A percentile compares a stretch with the other conserved stretches of the same genome.
These are phyloP conservation scores for Skeletonema tropicum DNA, from an alignment of 108 stramenopile species.

Conservation along the genomic window DNA sequence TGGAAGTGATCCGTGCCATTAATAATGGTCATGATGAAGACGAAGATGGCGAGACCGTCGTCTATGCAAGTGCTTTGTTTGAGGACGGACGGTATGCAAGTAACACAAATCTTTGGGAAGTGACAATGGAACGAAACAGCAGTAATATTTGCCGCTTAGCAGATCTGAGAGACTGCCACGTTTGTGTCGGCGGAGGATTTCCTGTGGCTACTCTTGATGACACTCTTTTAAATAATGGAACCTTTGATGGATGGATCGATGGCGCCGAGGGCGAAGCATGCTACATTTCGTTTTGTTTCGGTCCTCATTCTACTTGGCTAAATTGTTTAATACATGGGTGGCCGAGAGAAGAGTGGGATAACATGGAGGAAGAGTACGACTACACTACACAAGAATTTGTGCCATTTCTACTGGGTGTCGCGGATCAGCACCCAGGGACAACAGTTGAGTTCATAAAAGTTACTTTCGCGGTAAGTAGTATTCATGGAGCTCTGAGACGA, in stretches of 20 bases:
- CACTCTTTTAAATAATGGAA: not conserved
- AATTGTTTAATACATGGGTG: not conserved
- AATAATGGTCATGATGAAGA: conserved; percentile 1
- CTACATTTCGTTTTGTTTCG: not conserved
- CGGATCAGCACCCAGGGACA: not conserved
- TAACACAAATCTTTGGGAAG: not conserved
- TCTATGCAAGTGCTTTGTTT: not conserved
- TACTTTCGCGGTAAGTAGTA: not conserved
- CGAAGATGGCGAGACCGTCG: not conserved
- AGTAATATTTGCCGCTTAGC: not conserved
- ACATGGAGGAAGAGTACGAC: not conserved
- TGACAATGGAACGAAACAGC: not conserved
- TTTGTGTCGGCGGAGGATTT: conserved; percentile 8
- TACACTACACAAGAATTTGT: not conserved
- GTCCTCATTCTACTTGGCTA: not conserved
- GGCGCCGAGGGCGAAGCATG: not conserved
- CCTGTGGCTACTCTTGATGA: not conserved
- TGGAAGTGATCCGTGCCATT: not conserved
- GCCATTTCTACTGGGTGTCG: not conserved
- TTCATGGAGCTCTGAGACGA: conserved; percentile 12
- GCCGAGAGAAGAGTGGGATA: not conserved
- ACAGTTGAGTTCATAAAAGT: conserved; percentile 2
- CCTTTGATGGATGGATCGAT: not conserved
- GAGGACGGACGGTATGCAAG: not conserved
- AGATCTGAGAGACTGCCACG: conserved; percentile 1